phyloP scores from a whole-genome alignment of 2,329 filamentous ascomycete genomes.

The Ilyonectria mors-panacis region DNA sequence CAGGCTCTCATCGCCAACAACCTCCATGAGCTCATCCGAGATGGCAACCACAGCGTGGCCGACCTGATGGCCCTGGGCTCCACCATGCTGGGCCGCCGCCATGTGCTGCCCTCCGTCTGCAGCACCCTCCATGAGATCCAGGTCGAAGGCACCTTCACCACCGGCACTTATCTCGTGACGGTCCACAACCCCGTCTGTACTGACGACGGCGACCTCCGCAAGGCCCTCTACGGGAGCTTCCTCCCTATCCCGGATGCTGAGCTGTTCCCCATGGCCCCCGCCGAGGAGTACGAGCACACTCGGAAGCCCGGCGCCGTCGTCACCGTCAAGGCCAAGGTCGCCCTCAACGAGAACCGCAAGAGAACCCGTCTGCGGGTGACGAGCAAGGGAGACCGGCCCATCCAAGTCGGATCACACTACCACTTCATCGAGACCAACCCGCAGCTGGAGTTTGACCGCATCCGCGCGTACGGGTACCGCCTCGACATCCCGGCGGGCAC shows the following conservation, averaged over 20 bases:
- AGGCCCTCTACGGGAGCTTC: constrained; percentile 92
- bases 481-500: constrained; percentile 94
- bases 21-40: constrained; percentile 95
- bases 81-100: constrained; percentile 92
- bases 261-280: constrained; percentile 76
- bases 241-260: constrained; percentile 81
- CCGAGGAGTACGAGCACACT: constrained; percentile 75
- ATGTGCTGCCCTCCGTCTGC: constrained; percentile 88
- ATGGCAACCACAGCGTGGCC: constrained; percentile 92
- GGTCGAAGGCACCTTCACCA: constrained; percentile 94
- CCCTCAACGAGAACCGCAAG: constrained; percentile 81
- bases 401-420: constrained; percentile 95
- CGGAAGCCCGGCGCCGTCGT: constrained; percentile 87
- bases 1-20: constrained; percentile 88
- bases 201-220: constrained; percentile 88
- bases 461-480: constrained; percentile 85
- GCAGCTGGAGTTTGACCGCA: constrained; percentile 88
- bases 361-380: constrained; percentile 83
- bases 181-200: constrained; percentile 91
- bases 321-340: constrained; percentile 76
- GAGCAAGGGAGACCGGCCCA: constrained; percentile 89
- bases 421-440: constrained; percentile 98
- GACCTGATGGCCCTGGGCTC: constrained; percentile 94
- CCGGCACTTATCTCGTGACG: constrained; percentile 93
- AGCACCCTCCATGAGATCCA: constrained; percentile 86